Percentiles rank a stretch among this genome's conserved stretches.
Evolutionary conservation across 78 protist genomes (phyloP).

Genomic region (slime mould (Dictyostelium discoideum)): dicty_2.7 NC_007090.3:3158001-3158500

Average conservation of each 20-base stretch:
- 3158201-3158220: constrained; percentile 39
- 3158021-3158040: constrained; percentile 62
- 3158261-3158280: not conserved
- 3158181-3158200: constrained; percentile 30
- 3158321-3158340: not conserved
- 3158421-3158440: not conserved
- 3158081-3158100: not conserved
- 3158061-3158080: constrained; percentile 56
- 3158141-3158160: not conserved
- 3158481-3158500: constrained; percentile 42
- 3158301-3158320: not conserved
- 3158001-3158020: constrained; percentile 42
- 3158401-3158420: too few species aligned
- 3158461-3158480: constrained; percentile 68
- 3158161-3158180: not conserved
- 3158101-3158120: not conserved
- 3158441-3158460: not conserved
- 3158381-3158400: not conserved
- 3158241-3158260: constrained; percentile 6
- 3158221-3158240: constrained; percentile 4
- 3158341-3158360: not conserved
- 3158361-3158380: not conserved
- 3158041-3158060: constrained; percentile 38
- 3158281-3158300: not conserved
- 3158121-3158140: not conserved